Evolutionary conservation across 2,329 filamentous ascomycete species (phyloP).

Genomic region (Beauveria varroae): DNA sequence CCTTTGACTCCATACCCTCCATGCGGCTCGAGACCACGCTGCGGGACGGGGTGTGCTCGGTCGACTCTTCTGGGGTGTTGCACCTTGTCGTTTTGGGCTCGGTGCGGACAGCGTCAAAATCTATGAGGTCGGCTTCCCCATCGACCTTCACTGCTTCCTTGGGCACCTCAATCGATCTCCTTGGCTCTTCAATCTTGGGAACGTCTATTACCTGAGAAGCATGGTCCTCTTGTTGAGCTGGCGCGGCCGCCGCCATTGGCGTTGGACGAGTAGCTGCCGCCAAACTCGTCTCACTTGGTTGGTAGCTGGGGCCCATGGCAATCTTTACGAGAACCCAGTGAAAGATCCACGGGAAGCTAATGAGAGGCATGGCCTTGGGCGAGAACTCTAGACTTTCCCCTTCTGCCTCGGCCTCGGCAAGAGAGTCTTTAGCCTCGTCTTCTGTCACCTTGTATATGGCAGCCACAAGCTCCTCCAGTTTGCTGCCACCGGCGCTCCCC

Average conservation of each 20-base stretch:
- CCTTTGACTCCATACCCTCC: neutral
- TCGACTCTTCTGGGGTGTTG: neutral
- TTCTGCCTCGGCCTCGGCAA: neutral
- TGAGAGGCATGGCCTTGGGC: constrained; percentile 52
- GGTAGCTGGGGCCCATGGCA: constrained; percentile 20
- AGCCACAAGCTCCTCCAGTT: constrained; percentile 65
- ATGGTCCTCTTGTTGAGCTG: neutral
- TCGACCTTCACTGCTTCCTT: neutral
- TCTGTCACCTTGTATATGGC: constrained; percentile 85
- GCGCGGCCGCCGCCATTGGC: neutral
- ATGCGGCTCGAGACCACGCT: neutral
- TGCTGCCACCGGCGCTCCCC: constrained; percentile 66
- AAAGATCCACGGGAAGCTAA: constrained; percentile 94
- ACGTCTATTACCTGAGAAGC: too few species aligned
- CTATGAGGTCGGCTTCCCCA: neutral
- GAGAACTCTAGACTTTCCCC: neutral
- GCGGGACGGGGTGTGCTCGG: neutral
- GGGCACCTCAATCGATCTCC: neutral
- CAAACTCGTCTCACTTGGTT: constrained; percentile 10
- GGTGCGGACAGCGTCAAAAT: neutral
- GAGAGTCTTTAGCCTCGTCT: constrained; percentile 44
- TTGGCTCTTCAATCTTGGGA: too few species aligned
- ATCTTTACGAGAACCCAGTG: constrained; percentile 43
- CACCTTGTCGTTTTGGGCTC: neutral
- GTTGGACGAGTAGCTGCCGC: neutral